Base-by-base conservation (phyloP, 495 filamentous ascomycete species). In the Penicillium psychrofluorescens region DNA sequence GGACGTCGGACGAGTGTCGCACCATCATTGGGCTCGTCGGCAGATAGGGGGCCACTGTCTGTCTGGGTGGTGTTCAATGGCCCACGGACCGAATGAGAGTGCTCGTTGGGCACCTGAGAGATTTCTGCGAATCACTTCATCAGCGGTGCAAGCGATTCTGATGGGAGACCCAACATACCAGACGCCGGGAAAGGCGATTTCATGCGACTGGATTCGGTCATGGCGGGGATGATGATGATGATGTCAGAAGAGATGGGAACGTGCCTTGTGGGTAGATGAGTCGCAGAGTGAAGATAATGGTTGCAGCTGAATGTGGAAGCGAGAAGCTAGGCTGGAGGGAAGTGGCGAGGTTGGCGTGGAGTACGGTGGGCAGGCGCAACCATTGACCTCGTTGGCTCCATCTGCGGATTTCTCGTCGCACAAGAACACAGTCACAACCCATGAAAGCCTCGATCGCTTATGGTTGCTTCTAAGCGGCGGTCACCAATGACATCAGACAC, bases 171-270 rank as follows among this genome's bases (percentile, higher is more conserved):
- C 7, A 35, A 56, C 50, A 27, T 62, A 67, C 66, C 60, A 39
- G 53, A 29, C 40, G 41, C 38, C 15, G 45, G 13, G 43, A 53
- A 16, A 31, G 51, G 22, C 40, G 34, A 49, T 11, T 50, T 36
- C 39, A 30, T 36, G 29, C 35, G 38, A 22, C 22, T 3, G 22
- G 22, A 22, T 22, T 22, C 22, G 22, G 22, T 4, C 22, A 22
- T 56, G 36, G 62, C 51, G 63, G 66, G 66, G 34, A 58, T 52
- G 48, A 55, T 58, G 34, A 58, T 52, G 48, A 55, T 58, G 54
- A 58, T 55, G 51, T 60, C 48, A 54, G 39, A 22, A 22, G 22
- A 51, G 32, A 33, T 38, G 9, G 22, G 37, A 34, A 42, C 39
- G 54, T 43, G 37, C 29, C 15, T 43, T 12, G 4, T 16, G 15